Evolutionary conservation across 2,329 filamentous ascomycete species (phyloP).

Genomic region (Sclerotinia glacialis): DNA sequence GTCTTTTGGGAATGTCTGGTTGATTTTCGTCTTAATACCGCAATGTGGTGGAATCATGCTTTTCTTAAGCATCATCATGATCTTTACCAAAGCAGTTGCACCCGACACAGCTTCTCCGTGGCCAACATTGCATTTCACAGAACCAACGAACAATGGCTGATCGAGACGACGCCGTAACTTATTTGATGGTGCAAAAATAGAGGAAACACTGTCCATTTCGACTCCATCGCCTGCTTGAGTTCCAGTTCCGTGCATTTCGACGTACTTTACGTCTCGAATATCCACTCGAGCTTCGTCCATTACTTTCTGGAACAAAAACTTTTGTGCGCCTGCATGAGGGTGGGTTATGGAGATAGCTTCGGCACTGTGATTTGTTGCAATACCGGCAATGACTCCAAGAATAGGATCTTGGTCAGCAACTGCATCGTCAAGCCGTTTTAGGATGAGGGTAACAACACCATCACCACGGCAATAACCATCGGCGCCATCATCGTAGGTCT

Average conservation of each 20-base stretch:
- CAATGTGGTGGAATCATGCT: slow-evolving; percentile 33
- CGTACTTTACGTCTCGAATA: slow-evolving; percentile 23
- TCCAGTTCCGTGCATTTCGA: slow-evolving; percentile 26
- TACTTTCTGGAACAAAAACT: slow-evolving; percentile 21
- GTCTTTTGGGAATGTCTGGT: slow-evolving; percentile 34
- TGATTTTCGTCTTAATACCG: slow-evolving; percentile 39
- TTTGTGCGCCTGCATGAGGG: slow-evolving; percentile 23
- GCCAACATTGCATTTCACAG: slow-evolving; percentile 22
- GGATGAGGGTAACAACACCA: slow-evolving; percentile 52
- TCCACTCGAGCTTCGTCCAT: slow-evolving; percentile 23
- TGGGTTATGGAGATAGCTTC: slow-evolving; percentile 7
- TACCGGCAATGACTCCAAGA: slow-evolving; percentile 49
- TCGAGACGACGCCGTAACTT: slow-evolving; percentile 28
- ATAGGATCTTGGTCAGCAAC: slow-evolving; percentile 57
- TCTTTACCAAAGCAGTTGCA: slow-evolving; percentile 34
- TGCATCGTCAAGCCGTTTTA: slow-evolving; percentile 45
- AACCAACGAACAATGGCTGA: slow-evolving; percentile 21
- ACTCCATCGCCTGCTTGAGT: slow-evolving; percentile 24
- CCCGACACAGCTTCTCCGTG: slow-evolving; percentile 30
- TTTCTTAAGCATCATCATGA: slow-evolving; percentile 36
- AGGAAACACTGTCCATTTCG: slow-evolving; percentile 23
- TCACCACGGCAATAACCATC: slow-evolving; percentile 27
- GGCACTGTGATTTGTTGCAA: slow-evolving; percentile 45
- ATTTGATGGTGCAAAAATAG: slow-evolving; percentile 28
- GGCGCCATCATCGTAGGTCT: slow-evolving; percentile 40